These are phyloP conservation scores for Eleusine indica DNA, from an alignment of 176 grass and related monocot genomes.

Conservation along the genomic window DNA sequence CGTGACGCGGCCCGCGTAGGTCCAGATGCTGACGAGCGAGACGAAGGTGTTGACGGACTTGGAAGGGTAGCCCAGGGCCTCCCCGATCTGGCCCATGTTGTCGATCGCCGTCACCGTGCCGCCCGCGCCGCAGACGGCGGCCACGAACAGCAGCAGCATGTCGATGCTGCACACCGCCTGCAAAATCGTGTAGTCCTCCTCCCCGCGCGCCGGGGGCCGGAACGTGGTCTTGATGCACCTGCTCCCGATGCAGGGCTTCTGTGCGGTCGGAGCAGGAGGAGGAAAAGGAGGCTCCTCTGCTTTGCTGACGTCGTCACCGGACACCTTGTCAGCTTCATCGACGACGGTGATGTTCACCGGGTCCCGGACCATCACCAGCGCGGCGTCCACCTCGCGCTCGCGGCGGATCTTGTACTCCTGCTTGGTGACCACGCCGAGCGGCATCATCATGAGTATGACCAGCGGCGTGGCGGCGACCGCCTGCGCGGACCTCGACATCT, in stretches of 20 bases:
- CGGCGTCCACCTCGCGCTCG: constrained; percentile 40
- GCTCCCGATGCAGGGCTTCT: too few species aligned
- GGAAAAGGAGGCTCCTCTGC: not conserved
- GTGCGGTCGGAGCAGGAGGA: not conserved
- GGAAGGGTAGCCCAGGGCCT: constrained; percentile 57
- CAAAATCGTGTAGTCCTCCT: constrained; percentile 78
- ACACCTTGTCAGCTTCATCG: not conserved
- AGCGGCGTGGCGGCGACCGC: constrained; percentile 43
- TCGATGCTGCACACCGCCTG: constrained; percentile 68
- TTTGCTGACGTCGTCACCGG: not conserved
- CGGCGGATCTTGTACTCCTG: constrained; percentile 62
- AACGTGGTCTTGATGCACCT: constrained; percentile 42
- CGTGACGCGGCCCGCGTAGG: constrained; percentile 82
- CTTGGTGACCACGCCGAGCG: constrained; percentile 68
- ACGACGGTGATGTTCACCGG: constrained; percentile 35
- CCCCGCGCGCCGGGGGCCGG: constrained; percentile 54
- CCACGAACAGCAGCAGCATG: constrained; percentile 71
- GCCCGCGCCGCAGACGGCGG: constrained; percentile 69
- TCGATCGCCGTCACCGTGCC: constrained; percentile 84
- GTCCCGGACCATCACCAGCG: not conserved
- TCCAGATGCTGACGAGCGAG: constrained; percentile 90
- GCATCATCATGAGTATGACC: constrained; percentile 65
- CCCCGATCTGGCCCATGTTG: constrained; percentile 92
- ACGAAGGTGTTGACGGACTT: constrained; percentile 72
- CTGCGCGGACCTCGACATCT: constrained; percentile 42